Evolutionary conservation across 768 basidiomycete species (phyloP), one percentile per base, ranked within the genome.

Genomic region (Trametes cingulata): DNA sequence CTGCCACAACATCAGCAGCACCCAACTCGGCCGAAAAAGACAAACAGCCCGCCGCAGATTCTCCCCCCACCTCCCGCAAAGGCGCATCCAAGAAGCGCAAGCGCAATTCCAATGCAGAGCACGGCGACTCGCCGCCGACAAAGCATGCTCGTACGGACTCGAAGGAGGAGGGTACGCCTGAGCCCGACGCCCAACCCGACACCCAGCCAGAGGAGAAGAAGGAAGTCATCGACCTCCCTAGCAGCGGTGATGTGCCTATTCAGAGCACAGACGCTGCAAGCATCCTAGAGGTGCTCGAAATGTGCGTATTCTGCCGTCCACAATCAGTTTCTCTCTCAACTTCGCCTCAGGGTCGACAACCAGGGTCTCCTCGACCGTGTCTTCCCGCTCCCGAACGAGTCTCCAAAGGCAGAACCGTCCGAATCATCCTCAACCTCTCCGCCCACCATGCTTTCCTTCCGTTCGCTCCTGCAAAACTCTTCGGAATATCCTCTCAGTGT

Each of bases 351-450:
- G 65, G 75, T 84, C 61, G 91, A 93, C 71, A 80, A 80, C 0
- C 90, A 90, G 64, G 88, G 86, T 47, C 77, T 93, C 5, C 84
- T 93, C 10, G 90, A 93, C 78, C 87, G 91, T 65, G 87, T 90
- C 63, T 88, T 89, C 69, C 83, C 86, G 37, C 75, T 85, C 22
- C 76, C 77, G 20, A 69, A 76, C 53, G 71, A 76, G 63, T 73
- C 75, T 42, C 70, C 75, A 39, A 70, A 75, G n/a, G 75, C 81
- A 1, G 73, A 77, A 17, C 76, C 80, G 1, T 77, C 76, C 45
- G 72, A 72, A 33, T 65, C 72, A 9, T 42, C 58, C 10, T 58
- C 68, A 1, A 62, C 57, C 22, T 52, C 66, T 12, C 61, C 68
- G 15, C 41, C 64, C 5, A 58, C 60, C 41, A 65, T 67, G 35